Evolutionary conservation across 1,284 basidiomycete genomes (phyloP).

Genomic region (Moesziomyces globuligerus): DNA sequence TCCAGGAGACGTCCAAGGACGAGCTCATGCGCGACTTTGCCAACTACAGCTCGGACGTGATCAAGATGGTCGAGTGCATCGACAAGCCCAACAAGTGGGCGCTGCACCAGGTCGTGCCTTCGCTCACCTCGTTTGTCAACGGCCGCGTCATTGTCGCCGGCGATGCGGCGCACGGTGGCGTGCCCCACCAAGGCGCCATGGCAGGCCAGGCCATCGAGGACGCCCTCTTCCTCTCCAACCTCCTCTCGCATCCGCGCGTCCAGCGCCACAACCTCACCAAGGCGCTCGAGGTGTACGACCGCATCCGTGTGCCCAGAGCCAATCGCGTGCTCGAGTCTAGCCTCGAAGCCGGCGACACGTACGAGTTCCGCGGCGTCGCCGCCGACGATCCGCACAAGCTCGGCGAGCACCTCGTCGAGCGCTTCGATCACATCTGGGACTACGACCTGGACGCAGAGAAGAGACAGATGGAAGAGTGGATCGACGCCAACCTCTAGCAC

Average conservation of each 20-base stretch:
- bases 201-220: constrained; percentile 76
- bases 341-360: constrained; percentile 51
- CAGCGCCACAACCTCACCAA: constrained; percentile 71
- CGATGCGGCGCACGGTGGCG: constrained; percentile 75
- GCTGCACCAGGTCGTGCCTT: constrained; percentile 72
- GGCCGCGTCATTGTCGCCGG: constrained; percentile 73
- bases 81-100: constrained; percentile 73
- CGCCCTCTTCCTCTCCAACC: constrained; percentile 71
- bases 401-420: constrained; percentile 23
- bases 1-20: constrained; percentile 69
- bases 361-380: constrained; percentile 39
- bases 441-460: constrained; percentile 35
- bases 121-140: constrained; percentile 70
- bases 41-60: constrained; percentile 72
- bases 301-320: constrained; percentile 53
- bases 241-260: constrained; percentile 71
- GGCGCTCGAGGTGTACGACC: constrained; percentile 58
- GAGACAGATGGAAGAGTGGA: constrained; percentile 20
- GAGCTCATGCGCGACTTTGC: constrained; percentile 71
- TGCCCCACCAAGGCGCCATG: constrained; percentile 75
- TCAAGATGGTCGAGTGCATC: constrained; percentile 69
- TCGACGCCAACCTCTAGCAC: constrained; percentile 13
- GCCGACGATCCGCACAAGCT: constrained; percentile 22
- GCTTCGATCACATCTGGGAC: constrained; percentile 44
- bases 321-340: constrained; percentile 53